Base-by-base conservation (phyloP, 2,329 filamentous ascomycete species). In the Nigrospora osmanthi region DNA sequence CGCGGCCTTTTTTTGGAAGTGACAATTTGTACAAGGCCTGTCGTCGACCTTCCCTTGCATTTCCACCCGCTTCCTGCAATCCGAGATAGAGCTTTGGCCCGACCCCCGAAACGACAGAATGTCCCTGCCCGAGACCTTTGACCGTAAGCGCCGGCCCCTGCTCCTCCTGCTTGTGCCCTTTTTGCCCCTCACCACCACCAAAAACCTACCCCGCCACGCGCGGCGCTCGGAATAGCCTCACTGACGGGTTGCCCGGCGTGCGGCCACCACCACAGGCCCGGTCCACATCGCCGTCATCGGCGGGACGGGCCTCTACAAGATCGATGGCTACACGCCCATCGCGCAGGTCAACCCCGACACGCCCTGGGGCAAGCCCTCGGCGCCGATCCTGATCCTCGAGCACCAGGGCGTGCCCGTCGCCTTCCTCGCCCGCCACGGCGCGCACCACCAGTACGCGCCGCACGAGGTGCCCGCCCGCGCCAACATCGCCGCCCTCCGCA, bases 401-500 rank as follows among this genome's bases (percentile, higher is more conserved):
- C 91, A 96, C 75, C 77, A 81, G 52, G 85, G 85, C 54, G 80
- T 83, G 37, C 80, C 87, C 50, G 80, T 98, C 51, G 93, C 93
- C 45, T 98, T 98, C 74, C 80, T 98, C 55, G 89, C 90, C 51
- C 89, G 93, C 38, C 93, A 98, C 68, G 93, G 93, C 53, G 64
- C 81, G 12, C 76, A 93, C 77, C 93, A 98, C 72, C 80, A 96
- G 67, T 76, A 87, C 54, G 89, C 90, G 6, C 93, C 93, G 0
- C 90, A 96, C 62, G 93, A 98, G 69, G 87, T 98, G n/a, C 89
- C 90, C 48, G 80, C 83, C 53, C 88, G 88, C 52, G 93, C 93
- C 67, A 98, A 97, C 73, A 95, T 98, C 59, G 91, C 93, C n/a
- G 93, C 93, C n/a, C 76, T 98, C 51, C 84, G 93, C 53, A 83